A percentile compares a stretch with the other conserved stretches of the same genome.
These are phyloP conservation scores for Mrakiaceae sp. DNA, from an alignment of 1,284 basidiomycete genomes.

Conservation along the genomic window DNA sequence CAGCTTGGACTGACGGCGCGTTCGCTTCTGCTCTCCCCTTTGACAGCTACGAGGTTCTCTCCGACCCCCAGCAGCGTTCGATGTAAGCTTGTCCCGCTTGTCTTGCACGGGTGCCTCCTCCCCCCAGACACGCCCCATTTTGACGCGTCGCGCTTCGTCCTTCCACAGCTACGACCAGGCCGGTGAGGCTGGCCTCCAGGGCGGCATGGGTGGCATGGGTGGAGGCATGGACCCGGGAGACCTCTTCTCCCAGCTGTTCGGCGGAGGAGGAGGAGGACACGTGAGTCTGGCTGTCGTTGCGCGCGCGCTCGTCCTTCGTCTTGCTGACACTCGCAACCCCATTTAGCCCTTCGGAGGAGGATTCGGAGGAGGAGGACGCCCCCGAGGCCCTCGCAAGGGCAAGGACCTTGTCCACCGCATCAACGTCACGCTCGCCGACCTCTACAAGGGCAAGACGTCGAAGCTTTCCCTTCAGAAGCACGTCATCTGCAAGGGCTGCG, in stretches of 20 bases:
- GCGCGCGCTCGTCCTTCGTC: neutral
- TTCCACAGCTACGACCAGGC: conserved; percentile 63
- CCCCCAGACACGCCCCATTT: neutral
- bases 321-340: conserved; percentile 44
- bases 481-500: conserved; percentile 84
- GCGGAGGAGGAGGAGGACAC: conserved; percentile 54
- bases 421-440: conserved; percentile 88
- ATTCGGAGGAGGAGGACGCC: conserved; percentile 23
- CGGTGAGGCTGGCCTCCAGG: conserved; percentile 88
- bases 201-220: conserved; percentile 62
- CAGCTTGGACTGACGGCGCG: neutral
- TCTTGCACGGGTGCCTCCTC: conserved; percentile 5
- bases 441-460: conserved; percentile 96
- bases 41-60: conserved; percentile 79
- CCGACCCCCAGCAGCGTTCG: conserved; percentile 72
- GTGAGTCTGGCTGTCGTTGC: conserved; percentile 28
- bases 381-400: conserved; percentile 81
- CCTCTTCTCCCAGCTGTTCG: conserved; percentile 95
- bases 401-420: conserved; percentile 98
- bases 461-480: conserved; percentile 96
- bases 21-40: neutral
- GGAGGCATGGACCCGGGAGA: conserved; percentile 96
- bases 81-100: conserved; percentile 32
- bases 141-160: conserved; percentile 13
- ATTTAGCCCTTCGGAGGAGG: conserved; percentile 61